phyloP scores from a whole-genome alignment of 495 filamentous ascomycete genomes.

The Penicillium steckii region DNA sequence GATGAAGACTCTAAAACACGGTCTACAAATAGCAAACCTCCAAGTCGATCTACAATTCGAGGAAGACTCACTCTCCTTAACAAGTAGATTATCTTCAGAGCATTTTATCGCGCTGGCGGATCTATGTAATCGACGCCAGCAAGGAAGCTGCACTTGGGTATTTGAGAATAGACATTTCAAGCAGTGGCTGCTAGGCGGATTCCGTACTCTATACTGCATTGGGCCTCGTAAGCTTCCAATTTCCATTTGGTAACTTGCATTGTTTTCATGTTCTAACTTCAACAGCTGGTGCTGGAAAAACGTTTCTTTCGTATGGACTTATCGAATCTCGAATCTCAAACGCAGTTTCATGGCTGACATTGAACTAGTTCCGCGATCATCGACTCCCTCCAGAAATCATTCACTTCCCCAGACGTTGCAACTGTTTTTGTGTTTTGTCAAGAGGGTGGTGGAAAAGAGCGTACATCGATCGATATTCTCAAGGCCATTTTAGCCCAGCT shows the following conservation, averaged over 20 bases:
- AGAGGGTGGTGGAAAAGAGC: constrained; percentile 21
- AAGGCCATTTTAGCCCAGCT: constrained; percentile 33
- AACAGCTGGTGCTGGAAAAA: constrained; percentile 37
- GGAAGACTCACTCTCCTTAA: constrained; percentile 12
- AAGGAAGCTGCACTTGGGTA: constrained; percentile 31
- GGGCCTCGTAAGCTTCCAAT: constrained; percentile 26
- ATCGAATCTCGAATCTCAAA: neutral
- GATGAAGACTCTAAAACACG: no score
- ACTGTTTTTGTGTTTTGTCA: constrained; percentile 33
- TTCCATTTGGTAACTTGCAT: no score
- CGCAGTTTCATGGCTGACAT: neutral
- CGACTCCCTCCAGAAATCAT: constrained; percentile 28
- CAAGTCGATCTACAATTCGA: neutral
- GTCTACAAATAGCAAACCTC: no score
- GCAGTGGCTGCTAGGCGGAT: constrained; percentile 27
- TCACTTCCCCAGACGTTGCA: constrained; percentile 35
- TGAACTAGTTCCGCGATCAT: constrained; percentile 24
- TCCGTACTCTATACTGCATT: constrained; percentile 30
- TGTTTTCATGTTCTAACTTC: neutral
- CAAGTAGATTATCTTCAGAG: constrained; percentile 19
- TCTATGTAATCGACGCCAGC: constrained; percentile 28
- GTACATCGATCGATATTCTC: constrained; percentile 20
- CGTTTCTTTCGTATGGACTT: constrained; percentile 36
- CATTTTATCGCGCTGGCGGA: constrained; percentile 29
- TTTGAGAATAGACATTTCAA: constrained; percentile 24